phyloP scores from a whole-genome alignment of 108 stramenopile genomes.

The Stephanodiscus triporus region DNA sequence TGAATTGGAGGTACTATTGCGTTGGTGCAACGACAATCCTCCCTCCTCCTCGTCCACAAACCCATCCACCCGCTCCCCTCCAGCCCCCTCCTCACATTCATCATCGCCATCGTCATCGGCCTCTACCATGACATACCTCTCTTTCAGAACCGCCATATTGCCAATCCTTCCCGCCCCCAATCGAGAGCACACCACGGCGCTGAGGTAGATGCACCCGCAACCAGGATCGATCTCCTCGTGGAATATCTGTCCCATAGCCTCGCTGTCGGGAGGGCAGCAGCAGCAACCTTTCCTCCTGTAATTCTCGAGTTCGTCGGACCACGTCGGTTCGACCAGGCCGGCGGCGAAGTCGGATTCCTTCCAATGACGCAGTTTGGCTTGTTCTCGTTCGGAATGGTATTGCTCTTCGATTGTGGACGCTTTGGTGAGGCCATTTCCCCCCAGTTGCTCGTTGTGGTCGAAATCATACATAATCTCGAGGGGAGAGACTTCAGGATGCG shows the following conservation, averaged over 20 bases:
- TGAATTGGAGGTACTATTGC: constrained; percentile 12
- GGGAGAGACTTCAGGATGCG: constrained; percentile 1
- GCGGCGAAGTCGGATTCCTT: constrained; percentile 72
- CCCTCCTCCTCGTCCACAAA: constrained; percentile 42
- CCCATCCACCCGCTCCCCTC: constrained; percentile 48
- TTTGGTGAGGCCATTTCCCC: not conserved
- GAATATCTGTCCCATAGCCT: constrained; percentile 24
- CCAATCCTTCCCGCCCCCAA: constrained; percentile 83
- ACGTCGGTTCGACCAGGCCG: constrained; percentile 75
- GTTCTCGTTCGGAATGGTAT: constrained; percentile 47
- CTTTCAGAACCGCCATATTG: constrained; percentile 85
- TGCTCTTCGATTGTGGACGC: constrained; percentile 50
- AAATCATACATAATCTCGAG: constrained; percentile 14
- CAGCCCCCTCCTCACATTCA: constrained; percentile 41
- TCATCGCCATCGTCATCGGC: constrained; percentile 59
- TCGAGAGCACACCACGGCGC: constrained; percentile 65
- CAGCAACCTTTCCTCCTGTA: constrained; percentile 28
- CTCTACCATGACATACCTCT: constrained; percentile 71
- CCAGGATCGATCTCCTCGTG: constrained; percentile 61
- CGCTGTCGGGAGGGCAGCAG: constrained; percentile 25
- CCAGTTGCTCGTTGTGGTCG: not conserved
- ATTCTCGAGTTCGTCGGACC: constrained; percentile 65
- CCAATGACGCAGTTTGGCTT: constrained; percentile 63
- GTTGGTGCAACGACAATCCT: constrained; percentile 24
- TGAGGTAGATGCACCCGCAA: constrained; percentile 70